Conservation (phyloP, 1,284 basidiomycete species). For the Cutaneotrichosporon spelunceum region DNA sequence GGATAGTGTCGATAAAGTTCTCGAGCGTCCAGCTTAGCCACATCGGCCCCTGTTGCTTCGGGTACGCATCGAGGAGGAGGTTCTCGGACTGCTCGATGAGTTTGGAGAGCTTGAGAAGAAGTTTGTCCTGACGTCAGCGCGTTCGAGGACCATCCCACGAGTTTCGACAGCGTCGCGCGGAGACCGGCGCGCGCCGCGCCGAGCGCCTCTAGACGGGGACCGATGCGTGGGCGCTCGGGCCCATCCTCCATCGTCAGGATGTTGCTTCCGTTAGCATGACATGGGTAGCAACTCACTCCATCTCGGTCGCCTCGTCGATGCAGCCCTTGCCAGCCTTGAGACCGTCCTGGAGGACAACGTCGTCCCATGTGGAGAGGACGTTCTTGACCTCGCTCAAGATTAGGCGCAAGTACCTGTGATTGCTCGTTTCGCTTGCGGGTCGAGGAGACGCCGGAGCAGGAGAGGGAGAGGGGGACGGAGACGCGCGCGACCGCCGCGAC, state of each 20-base stretch:
- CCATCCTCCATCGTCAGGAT: constrained; percentile 31
- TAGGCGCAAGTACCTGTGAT: constrained; percentile 46
- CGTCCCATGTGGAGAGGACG: constrained; percentile 44
- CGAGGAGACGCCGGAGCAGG: constrained; percentile 25
- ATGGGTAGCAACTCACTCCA: constrained; percentile 30
- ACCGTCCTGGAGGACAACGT: constrained; percentile 40
- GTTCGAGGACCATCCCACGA: constrained; percentile 27
- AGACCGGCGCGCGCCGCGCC: constrained; percentile 24
- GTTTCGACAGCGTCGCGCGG: constrained; percentile 31
- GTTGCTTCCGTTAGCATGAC: constrained; percentile 31
- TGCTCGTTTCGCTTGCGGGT: constrained; percentile 34
- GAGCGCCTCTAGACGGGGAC: constrained; percentile 28
- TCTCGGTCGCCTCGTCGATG: constrained; percentile 38
- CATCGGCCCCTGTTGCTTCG: constrained; percentile 35
- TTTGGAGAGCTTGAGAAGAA: constrained; percentile 34
- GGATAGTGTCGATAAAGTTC: constrained; percentile 42
- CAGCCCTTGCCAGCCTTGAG: constrained; percentile 43
- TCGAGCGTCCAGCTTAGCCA: constrained; percentile 49
- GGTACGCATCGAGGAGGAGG: constrained; percentile 41
- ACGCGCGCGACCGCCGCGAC: constrained; percentile 45
- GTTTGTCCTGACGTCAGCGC: constrained; percentile 31
- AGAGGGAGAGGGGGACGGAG: constrained; percentile 52
- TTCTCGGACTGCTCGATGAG: constrained; percentile 44
- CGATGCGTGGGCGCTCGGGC: constrained; percentile 36
- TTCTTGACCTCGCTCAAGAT: constrained; percentile 36